A percentile compares a stretch with the other conserved stretches of the same genome.
These are phyloP conservation scores for Teunomyces kruisii DNA, from an alignment of 805 yeast species.

Conservation along the genomic window DNA sequence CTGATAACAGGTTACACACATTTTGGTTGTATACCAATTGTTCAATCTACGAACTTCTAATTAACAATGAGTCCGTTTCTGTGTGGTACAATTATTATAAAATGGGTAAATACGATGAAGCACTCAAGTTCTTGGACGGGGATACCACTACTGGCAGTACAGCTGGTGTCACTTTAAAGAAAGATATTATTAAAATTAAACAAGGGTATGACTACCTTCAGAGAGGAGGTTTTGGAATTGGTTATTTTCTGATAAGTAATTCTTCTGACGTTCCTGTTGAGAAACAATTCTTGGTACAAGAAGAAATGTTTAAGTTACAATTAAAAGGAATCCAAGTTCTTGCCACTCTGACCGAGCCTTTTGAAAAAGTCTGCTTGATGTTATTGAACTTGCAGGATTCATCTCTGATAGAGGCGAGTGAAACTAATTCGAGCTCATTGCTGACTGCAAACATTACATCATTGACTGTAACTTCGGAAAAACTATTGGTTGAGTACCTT, in stretches of 20 bases:
- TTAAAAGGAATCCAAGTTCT: conserved; percentile 45
- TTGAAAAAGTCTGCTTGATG: conserved; percentile 68
- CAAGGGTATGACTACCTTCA: conserved; percentile 51
- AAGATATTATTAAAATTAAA: conserved; percentile 49
- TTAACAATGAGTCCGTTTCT: conserved; percentile 66
- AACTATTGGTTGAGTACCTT: conserved; percentile 35
- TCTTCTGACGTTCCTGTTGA: neutral
- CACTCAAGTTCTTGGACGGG: conserved; percentile 10
- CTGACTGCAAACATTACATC: neutral
- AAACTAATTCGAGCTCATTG: neutral
- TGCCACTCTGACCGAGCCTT: conserved; percentile 63
- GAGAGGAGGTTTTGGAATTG: conserved; percentile 34
- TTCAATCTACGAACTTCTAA: conserved; percentile 68
- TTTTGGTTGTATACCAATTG: conserved; percentile 72
- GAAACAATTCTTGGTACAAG: neutral
- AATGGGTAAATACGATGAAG: conserved; percentile 43
- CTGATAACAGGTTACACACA: conserved; percentile 43
- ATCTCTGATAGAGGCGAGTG: neutral
- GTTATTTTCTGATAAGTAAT: conserved; percentile 5
- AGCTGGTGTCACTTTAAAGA: conserved; percentile 15
- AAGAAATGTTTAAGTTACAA: conserved; percentile 22
- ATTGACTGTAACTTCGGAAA: conserved; percentile 16
- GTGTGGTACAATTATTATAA: conserved; percentile 60
- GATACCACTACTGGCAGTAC: neutral
- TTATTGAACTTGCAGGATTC: conserved; percentile 20